Evolutionary conservation across 1,139 yeast species (phyloP).

Genomic region (Yamadazyma pseudoaaseri): DNA sequence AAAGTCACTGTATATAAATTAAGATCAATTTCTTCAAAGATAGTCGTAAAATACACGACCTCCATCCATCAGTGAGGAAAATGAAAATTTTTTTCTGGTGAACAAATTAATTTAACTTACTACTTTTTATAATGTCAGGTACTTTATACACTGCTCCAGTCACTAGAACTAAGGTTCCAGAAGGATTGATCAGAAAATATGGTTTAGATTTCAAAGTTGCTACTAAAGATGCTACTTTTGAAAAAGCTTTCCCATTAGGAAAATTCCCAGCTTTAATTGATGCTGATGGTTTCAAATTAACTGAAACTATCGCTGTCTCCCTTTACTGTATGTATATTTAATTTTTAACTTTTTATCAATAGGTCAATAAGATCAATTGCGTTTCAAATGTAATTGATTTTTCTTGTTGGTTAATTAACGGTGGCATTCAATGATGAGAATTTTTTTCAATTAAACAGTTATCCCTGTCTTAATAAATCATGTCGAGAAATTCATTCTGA

Average conservation of each 20-base stretch:
- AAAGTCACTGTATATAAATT: background rate
- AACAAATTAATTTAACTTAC: background rate
- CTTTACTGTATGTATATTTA: constrained; percentile 36
- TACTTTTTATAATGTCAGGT: too few relatives aligned
- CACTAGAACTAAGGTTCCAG: constrained; percentile 40
- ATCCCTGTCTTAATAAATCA: constrained; percentile 86
- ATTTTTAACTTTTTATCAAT: too few relatives aligned
- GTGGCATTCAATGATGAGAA: constrained; percentile 52
- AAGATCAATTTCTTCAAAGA: background rate
- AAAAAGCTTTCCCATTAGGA: constrained; percentile 64
- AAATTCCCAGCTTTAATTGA: constrained; percentile 79
- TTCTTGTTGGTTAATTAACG: too few relatives aligned
- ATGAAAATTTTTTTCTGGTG: constrained; percentile 5
- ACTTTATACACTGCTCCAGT: constrained; percentile 53
- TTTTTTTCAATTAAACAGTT: constrained; percentile 60
- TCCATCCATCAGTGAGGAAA: background rate
- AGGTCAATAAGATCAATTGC: too few relatives aligned
- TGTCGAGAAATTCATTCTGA: constrained; percentile 70
- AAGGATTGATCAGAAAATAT: constrained; percentile 65
- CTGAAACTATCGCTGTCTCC: constrained; percentile 75
- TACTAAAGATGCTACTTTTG: constrained; percentile 44
- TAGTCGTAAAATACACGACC: constrained; percentile 1
- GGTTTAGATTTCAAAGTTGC: constrained; percentile 67
- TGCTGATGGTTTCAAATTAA: constrained; percentile 74
- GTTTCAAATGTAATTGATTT: too few relatives aligned